Percentiles rank a stretch among this genome's conserved stretches.
Conservation (phyloP, 2,329 filamentous ascomycete species). For the Aspergillus puulaauensis region DNA sequence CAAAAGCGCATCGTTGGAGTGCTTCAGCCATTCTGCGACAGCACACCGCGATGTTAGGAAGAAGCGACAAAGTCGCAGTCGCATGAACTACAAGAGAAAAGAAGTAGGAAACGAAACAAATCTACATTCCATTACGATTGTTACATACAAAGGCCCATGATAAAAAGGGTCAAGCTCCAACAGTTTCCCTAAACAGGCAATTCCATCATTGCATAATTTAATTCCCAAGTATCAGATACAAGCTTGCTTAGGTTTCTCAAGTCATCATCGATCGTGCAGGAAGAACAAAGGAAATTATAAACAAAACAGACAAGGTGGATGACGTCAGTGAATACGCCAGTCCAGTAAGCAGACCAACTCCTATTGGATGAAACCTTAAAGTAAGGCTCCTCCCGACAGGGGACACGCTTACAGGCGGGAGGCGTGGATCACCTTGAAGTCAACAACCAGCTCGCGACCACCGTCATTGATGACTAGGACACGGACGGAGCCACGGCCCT, state of each 20-base stretch:
- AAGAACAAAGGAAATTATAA: slow-evolving; percentile 6
- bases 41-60: too few relatives aligned
- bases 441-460: slow-evolving; percentile 91
- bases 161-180: slow-evolving; percentile 14
- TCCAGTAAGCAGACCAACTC: not conserved
- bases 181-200: slow-evolving; percentile 15
- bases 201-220: slow-evolving; percentile 19
- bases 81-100: not conserved
- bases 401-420: slow-evolving; percentile 57
- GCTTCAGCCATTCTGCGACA: too few relatives aligned
- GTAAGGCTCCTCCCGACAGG: slow-evolving; percentile 11
- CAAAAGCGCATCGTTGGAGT: too few relatives aligned
- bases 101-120: slow-evolving; percentile 6
- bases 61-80: not conserved
- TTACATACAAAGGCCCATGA: slow-evolving; percentile 20
- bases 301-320: slow-evolving; percentile 4
- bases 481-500: slow-evolving; percentile 88
- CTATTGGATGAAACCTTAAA: not conserved
- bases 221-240: slow-evolving; percentile 17
- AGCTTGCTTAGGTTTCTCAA: slow-evolving; percentile 11
- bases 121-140: slow-evolving; percentile 20
- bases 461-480: slow-evolving; percentile 94
- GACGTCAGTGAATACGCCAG: not conserved
- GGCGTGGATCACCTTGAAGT: slow-evolving; percentile 97
- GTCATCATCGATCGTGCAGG: slow-evolving; percentile 20